Evolutionary conservation across 2,329 filamentous ascomycete genomes (phyloP).

Genomic region (Apiospora phragmitis): DNA sequence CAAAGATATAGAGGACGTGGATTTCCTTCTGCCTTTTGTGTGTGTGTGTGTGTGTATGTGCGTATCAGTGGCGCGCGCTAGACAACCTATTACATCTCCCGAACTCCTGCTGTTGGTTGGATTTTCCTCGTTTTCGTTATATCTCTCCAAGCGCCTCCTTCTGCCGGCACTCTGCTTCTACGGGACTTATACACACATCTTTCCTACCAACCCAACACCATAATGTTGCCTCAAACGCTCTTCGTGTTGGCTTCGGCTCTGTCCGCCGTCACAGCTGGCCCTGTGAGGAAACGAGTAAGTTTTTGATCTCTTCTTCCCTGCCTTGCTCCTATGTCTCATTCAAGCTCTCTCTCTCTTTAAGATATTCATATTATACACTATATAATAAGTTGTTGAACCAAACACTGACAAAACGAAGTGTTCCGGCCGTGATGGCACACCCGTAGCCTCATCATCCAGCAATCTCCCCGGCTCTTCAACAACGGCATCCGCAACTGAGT

Average conservation of each 20-base stretch:
- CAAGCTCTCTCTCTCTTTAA: too few relatives aligned
- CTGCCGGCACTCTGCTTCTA: not conserved
- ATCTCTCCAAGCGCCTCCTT: conserved; percentile 3
- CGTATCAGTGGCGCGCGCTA: not conserved
- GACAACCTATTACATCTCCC: not conserved
- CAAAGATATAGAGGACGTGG: not conserved
- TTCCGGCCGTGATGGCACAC: not conserved
- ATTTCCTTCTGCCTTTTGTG: not conserved
- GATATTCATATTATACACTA: not conserved
- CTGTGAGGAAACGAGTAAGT: conserved; percentile 20
- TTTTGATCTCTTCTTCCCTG: not conserved
- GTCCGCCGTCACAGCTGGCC: conserved; percentile 27
- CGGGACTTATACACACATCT: conserved; percentile 9
- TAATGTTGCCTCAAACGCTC: conserved; percentile 30
- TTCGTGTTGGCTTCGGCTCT: conserved; percentile 28
- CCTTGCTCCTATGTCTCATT: not conserved
- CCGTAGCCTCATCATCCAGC: not conserved
- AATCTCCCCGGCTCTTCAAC: not conserved
- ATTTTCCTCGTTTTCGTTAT: not conserved
- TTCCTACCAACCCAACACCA: conserved; percentile 11
- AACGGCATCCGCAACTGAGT: not conserved
- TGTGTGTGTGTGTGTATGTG: not conserved
- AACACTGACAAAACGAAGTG: not conserved
- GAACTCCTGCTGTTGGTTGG: not conserved
- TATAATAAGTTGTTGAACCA: too few relatives aligned